Base-by-base conservation (phyloP, 495 filamentous ascomycete genomes). In the Penicillium longicatenatum region DNA sequence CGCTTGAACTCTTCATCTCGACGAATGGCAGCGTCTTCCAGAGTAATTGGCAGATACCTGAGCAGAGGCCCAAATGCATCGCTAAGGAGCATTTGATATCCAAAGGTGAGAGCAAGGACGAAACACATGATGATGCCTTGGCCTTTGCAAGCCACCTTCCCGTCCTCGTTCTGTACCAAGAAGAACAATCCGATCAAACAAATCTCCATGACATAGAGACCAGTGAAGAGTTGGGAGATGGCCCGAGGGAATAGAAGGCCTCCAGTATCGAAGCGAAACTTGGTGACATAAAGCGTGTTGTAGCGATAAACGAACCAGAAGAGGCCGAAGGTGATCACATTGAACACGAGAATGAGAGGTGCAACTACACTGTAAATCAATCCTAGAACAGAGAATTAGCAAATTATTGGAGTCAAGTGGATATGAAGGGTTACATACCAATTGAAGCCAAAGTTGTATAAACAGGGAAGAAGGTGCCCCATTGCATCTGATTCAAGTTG, bases 301-400 rank as follows among this genome's bases (percentile, higher is more conserved):
- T 98, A 98, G 21, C 93, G 89, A 72, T 98, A 92, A 5, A 92
- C 93, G 53, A 96, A 85, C 93, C 93, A 98, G 69, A 98, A 92
- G 3, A 98, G 79, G 58, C 86, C 84, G 74, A 98, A 98, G 0
- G 93, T 98, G 69, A 96, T 84, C 65, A 97, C 87, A 58, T 94
- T 93, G 78, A 98, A 98, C 43, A 98, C 70, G 46, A 95, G 80
- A 63, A 98, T 97, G 47, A 98, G 80, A 7, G 94, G 94, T 2
- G 93, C 86, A 35, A 98, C 87, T 50, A 97, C 84, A 41, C 83
- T 91, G 75, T 98, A 98, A 55, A 97, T 92, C 58, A 98, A 73
- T 10, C 90, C 82, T 85, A 52, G 19, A 20, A 39, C 16, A 57
- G 14, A 33, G 8, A 30, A 52, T 67, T 56, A 62, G 58, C 12